Evolutionary conservation across 768 basidiomycete genomes (phyloP).

Genomic region (Rhodotorula kratochvilovae): DNA sequence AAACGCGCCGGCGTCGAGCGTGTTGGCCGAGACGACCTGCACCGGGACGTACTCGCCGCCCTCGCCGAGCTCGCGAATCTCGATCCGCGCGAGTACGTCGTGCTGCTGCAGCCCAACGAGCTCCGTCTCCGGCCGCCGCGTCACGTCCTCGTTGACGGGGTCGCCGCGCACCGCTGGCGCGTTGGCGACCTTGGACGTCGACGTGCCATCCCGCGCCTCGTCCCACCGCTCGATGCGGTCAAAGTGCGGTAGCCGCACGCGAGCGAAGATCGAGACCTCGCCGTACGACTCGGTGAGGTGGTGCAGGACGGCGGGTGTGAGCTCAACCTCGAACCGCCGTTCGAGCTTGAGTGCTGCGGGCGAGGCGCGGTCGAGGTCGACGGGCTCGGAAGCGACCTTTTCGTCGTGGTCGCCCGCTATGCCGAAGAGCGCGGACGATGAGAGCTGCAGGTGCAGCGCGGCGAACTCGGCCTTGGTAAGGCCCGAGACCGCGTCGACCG

Average conservation of each 20-base stretch:
- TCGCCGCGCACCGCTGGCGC: slow-evolving; percentile 40
- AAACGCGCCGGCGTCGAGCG: slow-evolving; percentile 77
- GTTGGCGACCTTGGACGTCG: slow-evolving; percentile 19
- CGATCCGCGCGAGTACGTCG: slow-evolving; percentile 82
- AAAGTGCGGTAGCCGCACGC: slow-evolving; percentile 72
- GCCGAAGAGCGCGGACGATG: slow-evolving; percentile 81
- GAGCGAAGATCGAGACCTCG: slow-evolving; percentile 84
- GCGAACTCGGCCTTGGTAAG: slow-evolving; percentile 85
- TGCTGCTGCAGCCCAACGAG: slow-evolving; percentile 81
- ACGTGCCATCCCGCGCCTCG: slow-evolving; percentile 73
- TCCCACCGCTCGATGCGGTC: slow-evolving; percentile 91
- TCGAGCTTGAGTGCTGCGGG: slow-evolving; percentile 78
- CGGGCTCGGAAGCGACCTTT: slow-evolving; percentile 66
- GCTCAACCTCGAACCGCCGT: slow-evolving; percentile 71
- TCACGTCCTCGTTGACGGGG: slow-evolving; percentile 43
- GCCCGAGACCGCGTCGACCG: slow-evolving; percentile 81
- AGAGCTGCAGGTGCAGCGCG: slow-evolving; percentile 76
- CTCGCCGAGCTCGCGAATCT: slow-evolving; percentile 77
- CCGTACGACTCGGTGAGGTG: slow-evolving; percentile 74
- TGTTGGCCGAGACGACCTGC: slow-evolving; percentile 69
- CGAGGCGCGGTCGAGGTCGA: slow-evolving; percentile 68
- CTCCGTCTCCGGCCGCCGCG: slow-evolving; percentile 78
- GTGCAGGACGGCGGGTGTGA: slow-evolving; percentile 65
- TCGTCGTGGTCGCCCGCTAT: slow-evolving; percentile 57
- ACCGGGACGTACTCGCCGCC: slow-evolving; percentile 79